Evolutionary conservation across 2,329 filamentous ascomycete genomes (phyloP).

Genomic region (Alternaria angustiovoidea): DNA sequence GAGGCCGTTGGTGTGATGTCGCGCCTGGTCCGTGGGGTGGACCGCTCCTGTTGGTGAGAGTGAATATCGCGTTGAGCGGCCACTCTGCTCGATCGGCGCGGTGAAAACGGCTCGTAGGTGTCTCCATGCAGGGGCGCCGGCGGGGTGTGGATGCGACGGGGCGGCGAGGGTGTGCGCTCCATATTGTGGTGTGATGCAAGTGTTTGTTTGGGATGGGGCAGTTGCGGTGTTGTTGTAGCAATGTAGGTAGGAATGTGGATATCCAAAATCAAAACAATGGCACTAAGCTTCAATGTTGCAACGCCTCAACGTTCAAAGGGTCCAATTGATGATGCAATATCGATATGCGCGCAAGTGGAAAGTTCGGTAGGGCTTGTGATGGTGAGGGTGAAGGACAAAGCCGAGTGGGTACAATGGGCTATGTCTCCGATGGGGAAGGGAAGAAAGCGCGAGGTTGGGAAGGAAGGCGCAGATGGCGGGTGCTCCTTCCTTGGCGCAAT

Average conservation of each 20-base stretch:
- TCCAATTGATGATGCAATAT: slow-evolving; percentile 14
- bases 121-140: slow-evolving; percentile 75
- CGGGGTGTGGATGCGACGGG: slow-evolving; percentile 68
- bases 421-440: slow-evolving; percentile 21
- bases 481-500: slow-evolving; percentile 17
- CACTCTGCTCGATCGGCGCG: slow-evolving; percentile 70
- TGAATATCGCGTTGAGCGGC: slow-evolving; percentile 60
- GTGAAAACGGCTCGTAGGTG: slow-evolving; percentile 75
- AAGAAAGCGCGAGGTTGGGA: slow-evolving; percentile 34
- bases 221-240: slow-evolving; percentile 23
- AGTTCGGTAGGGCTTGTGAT: slow-evolving; percentile 17
- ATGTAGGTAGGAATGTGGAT: slow-evolving; percentile 22
- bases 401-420: slow-evolving; percentile 27
- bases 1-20: slow-evolving; percentile 43
- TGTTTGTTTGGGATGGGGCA: slow-evolving; percentile 17
- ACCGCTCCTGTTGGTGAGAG: slow-evolving; percentile 37
- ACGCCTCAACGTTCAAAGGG: slow-evolving; percentile 7
- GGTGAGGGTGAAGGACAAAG: slow-evolving; percentile 23
- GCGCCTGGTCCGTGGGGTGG: slow-evolving; percentile 35
- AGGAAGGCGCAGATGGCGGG: slow-evolving; percentile 27
- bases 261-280: slow-evolving; percentile 39
- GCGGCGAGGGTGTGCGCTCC: slow-evolving; percentile 68
- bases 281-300: slow-evolving; percentile 21
- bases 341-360: slow-evolving; percentile 16
- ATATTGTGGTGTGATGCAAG: slow-evolving; percentile 29